Evolutionary conservation across 306 rosid genomes (phyloP), one percentile per base, ranked within the genome.

Genomic region (Medicago ruthenica): DNA sequence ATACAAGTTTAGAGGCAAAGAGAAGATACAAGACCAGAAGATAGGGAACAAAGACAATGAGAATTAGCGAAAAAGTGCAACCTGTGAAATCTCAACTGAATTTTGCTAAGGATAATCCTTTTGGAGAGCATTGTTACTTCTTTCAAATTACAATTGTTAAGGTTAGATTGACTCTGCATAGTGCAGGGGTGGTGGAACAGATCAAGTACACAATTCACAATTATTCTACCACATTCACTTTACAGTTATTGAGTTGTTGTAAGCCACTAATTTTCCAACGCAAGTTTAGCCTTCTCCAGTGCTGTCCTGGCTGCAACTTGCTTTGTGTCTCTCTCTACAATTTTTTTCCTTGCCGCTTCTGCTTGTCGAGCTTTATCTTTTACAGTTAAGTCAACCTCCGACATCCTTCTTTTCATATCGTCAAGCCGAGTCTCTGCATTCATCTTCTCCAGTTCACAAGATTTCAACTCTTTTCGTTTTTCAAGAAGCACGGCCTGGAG

Each of bases 401-500:
- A 7, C 76, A 50, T 75, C 5, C 4, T 57, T 42, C 21, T 47
- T 15, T 53, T 75, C 8, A 81, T 7, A 42, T 75, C 71, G 15
- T 37, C 47, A 16, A 85, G 79, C 9, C 2, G 13, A 59, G 41
- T 70, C 57, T 85, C 79, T 4, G 81, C 37, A 40, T 75, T 53
- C 40, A 13, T 2, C 0, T 27, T 81, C 74, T 85, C 82, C 45
- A 4, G 9, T 36, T 81, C 70, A 5, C 51, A 74, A 70, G 36
- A 39, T 15, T 69, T 50, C 9, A 81, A 8, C 24, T 74, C 79
- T 0, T 22, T 64, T 78, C 51, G 69, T 2, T 78, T 72, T 34
- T 59, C 65, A 63, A 20, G 22, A 16, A 81, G 73, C 81, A 6
- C 58, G 14, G 79, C 71, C 74, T 85, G 55, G 4, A 81, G 76